Base-by-base conservation (phyloP, 139 green algal species). In the Micractinium sp. region DNA sequence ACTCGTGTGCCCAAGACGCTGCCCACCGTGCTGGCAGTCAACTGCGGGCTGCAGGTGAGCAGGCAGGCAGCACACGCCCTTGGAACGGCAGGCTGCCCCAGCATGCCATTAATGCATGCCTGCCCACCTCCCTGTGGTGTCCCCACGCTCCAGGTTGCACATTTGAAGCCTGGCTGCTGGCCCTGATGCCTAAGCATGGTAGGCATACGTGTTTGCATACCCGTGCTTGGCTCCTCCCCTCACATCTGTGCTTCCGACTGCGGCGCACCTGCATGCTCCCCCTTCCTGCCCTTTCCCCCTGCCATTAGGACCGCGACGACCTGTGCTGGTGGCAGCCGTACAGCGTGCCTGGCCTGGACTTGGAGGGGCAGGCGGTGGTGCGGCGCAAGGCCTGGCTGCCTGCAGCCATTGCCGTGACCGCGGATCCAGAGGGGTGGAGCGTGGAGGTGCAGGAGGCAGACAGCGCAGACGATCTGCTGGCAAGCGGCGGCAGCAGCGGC, bases 21-120 rank as follows among this genome's bases (percentile, higher is more conserved):
- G 85, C 95, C 93, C 76, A 81, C 94, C 85, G 93, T 97, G 76
- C 89, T 98, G 90, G 91, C 93, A 0, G 41, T 98, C 56, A 96
- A 96, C 87, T 96, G 92, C 85, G 92, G 93, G 0, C 60, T 96
- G 56, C 66, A 88, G 60, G 88, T 41, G 29, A 73, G 88, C 14
- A 2, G 3, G 33, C 15, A n/a, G 18, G n/a, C 71, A 16, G 20
- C 20, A 31, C 38, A 78, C 3, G 81, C 81, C 23, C 27, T 53
- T 23, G 22, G 63, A 20, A 73, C 63, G 13, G 69, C 69, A 77
- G 27, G n/a, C 3, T 33, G 31, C 82, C 33, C 23, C 1, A 19
- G 22, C 61, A 29, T n/a, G n/a, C n/a, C n/a, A n/a, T n/a, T n/a
- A n/a, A 5, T 56, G 47, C 47, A 5, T 56, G 47, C 47, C 47